A percentile compares a stretch with the other conserved stretches of the same genome.
phyloP scores from a whole-genome alignment of 2,329 filamentous ascomycete species.

The Colletotrichum sp. region DNA sequence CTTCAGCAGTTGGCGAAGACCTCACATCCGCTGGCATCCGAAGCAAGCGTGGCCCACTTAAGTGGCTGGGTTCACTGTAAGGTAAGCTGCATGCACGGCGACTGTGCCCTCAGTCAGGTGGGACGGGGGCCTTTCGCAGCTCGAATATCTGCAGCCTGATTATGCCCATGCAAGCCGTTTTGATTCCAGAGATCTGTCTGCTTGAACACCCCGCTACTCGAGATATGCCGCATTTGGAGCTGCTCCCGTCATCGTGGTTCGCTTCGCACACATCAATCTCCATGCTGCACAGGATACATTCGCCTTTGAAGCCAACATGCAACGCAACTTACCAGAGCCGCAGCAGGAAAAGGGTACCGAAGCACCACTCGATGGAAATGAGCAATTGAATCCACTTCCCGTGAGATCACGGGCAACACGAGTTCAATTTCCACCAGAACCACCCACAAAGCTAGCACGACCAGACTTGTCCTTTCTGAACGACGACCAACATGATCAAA shows the following conservation, averaged over 20 bases:
- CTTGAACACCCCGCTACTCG: too few relatives aligned
- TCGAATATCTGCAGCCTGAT: neutral
- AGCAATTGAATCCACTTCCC: neutral
- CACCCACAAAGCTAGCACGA: neutral
- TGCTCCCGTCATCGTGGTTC: neutral
- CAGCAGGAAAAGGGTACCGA: neutral
- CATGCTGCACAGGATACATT: neutral
- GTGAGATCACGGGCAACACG: neutral
- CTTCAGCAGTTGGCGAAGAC: rapidly evolving
- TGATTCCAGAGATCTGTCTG: too few relatives aligned
- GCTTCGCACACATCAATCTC: neutral
- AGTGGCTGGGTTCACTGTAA: neutral
- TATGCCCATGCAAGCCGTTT: neutral
- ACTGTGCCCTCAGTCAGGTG: neutral
- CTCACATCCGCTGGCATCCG: neutral
- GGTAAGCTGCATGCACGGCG: neutral
- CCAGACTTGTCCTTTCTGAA: neutral
- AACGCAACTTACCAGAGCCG: rapidly evolving
- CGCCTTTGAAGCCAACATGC: neutral
- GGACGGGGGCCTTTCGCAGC: neutral
- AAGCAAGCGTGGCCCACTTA: neutral
- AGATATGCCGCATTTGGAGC: neutral
- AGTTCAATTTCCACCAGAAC: neutral
- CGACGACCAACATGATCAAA: rapidly evolving
- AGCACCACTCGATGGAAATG: neutral